A percentile compares a stretch with the other conserved stretches of the same genome.
Evolutionary conservation across 176 grass and related monocot genomes (phyloP).

Genomic region (Rhipidocladum racemiflorum): DNA sequence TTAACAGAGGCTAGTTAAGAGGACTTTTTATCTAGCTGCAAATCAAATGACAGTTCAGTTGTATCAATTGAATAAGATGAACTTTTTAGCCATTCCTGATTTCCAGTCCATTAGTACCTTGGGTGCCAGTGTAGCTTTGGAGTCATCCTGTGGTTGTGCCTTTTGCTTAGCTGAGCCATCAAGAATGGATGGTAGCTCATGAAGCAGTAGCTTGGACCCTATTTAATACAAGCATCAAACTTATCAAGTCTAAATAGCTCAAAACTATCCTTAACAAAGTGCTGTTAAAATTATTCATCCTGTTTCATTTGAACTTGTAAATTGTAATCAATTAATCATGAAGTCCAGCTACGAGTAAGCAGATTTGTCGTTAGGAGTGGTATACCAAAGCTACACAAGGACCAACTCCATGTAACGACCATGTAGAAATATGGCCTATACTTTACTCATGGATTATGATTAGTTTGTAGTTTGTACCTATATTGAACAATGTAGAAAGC

Average conservation of each 20-base stretch:
- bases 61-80: background rate
- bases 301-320: background rate
- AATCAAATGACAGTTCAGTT: background rate
- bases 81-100: background rate
- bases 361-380: background rate
- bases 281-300: background rate
- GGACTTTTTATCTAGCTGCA: background rate
- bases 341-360: background rate
- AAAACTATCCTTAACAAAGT: constrained; percentile 1
- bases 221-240: constrained; percentile 31
- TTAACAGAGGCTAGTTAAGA: background rate
- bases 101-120: constrained; percentile 45
- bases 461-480: constrained; percentile 54
- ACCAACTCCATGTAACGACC: background rate
- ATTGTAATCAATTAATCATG: background rate
- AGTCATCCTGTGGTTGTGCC: constrained; percentile 79
- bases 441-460: background rate
- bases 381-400: background rate
- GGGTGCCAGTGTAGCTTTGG: constrained; percentile 72
- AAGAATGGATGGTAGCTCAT: constrained; percentile 73
- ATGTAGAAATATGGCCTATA: constrained; percentile 4
- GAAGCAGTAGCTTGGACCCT: constrained; percentile 73
- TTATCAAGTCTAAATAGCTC: constrained; percentile 11
- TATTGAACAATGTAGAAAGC: constrained; percentile 68
- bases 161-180: constrained; percentile 78